phyloP scores from a whole-genome alignment of 768 basidiomycete genomes.

The Thelephora ganbajun region DNA sequence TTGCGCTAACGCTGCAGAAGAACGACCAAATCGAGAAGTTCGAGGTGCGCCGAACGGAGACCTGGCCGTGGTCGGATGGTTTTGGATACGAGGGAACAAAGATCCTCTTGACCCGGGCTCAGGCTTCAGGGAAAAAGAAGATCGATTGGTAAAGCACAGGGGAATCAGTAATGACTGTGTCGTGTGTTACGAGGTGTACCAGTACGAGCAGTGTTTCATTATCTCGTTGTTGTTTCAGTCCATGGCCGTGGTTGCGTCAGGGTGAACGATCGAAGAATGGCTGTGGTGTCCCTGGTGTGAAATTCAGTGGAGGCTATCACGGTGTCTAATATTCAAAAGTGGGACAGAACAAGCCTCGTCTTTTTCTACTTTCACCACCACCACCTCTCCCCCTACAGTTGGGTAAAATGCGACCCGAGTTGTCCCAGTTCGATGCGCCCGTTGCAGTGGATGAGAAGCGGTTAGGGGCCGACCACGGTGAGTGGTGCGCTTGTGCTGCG shows the following conservation, averaged over 20 bases:
- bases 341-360: neutral
- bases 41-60: conserved; percentile 59
- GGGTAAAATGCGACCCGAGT: no score
- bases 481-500: no score
- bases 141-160: conserved; percentile 54
- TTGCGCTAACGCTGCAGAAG: conserved; percentile 84
- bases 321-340: neutral
- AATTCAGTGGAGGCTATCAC: neutral
- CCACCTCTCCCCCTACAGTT: neutral
- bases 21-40: conserved; percentile 60
- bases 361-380: neutral
- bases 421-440: no score
- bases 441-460: no score
- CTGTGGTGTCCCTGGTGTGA: neutral
- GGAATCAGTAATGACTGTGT: neutral
- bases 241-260: neutral
- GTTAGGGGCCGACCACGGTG: no score
- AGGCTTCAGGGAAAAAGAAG: conserved; percentile 25
- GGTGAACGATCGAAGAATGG: neutral
- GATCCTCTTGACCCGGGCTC: conserved; percentile 34
- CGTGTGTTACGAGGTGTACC: neutral
- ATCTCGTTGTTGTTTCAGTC: no score
- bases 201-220: neutral
- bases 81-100: conserved; percentile 78
- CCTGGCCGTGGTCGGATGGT: conserved; percentile 96